These are phyloP conservation scores for Bipolaris bicolor DNA, from an alignment of 2,329 filamentous ascomycete species.

Conservation along the genomic window DNA sequence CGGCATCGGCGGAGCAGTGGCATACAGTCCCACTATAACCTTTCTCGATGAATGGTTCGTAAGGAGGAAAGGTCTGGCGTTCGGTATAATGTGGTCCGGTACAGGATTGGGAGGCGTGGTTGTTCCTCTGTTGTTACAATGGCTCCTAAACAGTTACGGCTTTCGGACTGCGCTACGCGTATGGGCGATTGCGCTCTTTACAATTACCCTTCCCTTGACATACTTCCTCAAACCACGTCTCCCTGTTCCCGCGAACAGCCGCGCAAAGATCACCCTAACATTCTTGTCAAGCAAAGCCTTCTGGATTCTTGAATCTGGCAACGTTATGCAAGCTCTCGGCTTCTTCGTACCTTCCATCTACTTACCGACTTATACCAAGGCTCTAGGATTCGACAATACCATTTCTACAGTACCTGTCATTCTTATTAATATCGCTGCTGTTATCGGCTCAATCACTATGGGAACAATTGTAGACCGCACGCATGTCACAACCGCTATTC, in stretches of 20 bases:
- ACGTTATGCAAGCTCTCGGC: slow-evolving; percentile 47
- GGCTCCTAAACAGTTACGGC: slow-evolving; percentile 48
- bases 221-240: slow-evolving; percentile 44
- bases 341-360: slow-evolving; percentile 52
- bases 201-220: slow-evolving; percentile 42
- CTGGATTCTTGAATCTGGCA: slow-evolving; percentile 42
- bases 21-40: slow-evolving; percentile 63
- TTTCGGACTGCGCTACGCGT: slow-evolving; percentile 51
- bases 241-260: slow-evolving; percentile 25
- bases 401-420: slow-evolving; percentile 44
- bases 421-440: slow-evolving; percentile 45
- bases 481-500: slow-evolving; percentile 50
- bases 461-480: slow-evolving; percentile 52
- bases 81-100: slow-evolving; percentile 65
- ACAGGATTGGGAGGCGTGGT: slow-evolving; percentile 53
- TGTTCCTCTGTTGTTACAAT: slow-evolving; percentile 53
- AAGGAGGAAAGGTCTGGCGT: slow-evolving; percentile 63
- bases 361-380: slow-evolving; percentile 45
- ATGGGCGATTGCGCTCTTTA: slow-evolving; percentile 44
- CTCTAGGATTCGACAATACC: slow-evolving; percentile 30
- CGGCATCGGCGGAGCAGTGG: slow-evolving; percentile 62
- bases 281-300: slow-evolving; percentile 43
- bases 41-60: slow-evolving; percentile 70
- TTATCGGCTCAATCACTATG: slow-evolving; percentile 46
- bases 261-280: slow-evolving; percentile 32